Base-by-base conservation (phyloP, 176 grass and related monocot species). In the Lolium perenne region DNA sequence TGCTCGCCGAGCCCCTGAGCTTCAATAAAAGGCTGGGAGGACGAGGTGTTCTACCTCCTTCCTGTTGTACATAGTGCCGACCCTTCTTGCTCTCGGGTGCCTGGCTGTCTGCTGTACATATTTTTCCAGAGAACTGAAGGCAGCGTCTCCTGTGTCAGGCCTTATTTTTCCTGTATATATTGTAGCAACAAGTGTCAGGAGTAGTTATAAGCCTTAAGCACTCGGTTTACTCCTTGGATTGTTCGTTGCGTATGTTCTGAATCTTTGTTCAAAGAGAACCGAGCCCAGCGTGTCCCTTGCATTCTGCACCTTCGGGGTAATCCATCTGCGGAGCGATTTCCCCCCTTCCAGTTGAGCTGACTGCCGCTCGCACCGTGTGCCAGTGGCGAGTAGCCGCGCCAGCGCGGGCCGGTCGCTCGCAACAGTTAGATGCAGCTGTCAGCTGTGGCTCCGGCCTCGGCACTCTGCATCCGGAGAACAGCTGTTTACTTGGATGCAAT, bases 51-150 rank as follows among this genome's bases (percentile, higher is more conserved):
- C 38, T 54, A 5, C 0, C 25, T 32, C 53, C 72, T 32, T 71
- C 26, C 29, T 17, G 57, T 61, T 82, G 83, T 82, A 29, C 43
- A 71, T 77, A 77, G 43, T 59, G 71, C 48, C 88, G 48, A 22
- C 88, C 83, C 83, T 82, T 81, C 59, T 59, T 16, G 60, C 78
- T 80, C 78, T 80, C 80, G 1, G 63, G 41, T 35, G 20, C 29
- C 60, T 77, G 23, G 48, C 9, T 84, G 4, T 56, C 74, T 17
- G 62, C 10, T 91, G 89, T 85, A 85, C 81, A 91, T 85, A 85
- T 84, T 85, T 59, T 85, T 57, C 60, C 62, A 61, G 53, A 51
- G 51, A 85, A 61, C 81, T 20, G 17, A 61, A 13, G 41, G 51
- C 50, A 32, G 76, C 66, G 62, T 76, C 58, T 59, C 48, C 9